Evolutionary conservation across 2,329 filamentous ascomycete species (phyloP).

Genomic region (Talaromyces sp.): DNA sequence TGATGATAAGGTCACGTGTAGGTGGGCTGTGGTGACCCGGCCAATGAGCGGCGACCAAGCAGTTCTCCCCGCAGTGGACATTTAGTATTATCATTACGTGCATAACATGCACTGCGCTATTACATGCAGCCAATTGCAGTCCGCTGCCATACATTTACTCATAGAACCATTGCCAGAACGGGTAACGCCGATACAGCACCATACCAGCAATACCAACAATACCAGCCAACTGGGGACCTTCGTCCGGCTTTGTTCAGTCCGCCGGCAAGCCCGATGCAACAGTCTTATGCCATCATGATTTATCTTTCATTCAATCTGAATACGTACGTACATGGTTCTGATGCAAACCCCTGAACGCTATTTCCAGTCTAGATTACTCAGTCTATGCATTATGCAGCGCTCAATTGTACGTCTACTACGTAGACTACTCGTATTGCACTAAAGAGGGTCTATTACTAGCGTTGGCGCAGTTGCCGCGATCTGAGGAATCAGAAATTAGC

Average conservation of each 20-base stretch:
- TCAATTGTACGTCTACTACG: not conserved
- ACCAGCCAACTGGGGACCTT: not conserved
- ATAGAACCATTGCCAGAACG: not conserved
- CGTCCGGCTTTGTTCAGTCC: not conserved
- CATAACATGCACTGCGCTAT: not conserved
- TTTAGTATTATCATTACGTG: not conserved
- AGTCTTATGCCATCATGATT: not conserved
- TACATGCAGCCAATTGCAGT: not conserved
- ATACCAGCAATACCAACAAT: not conserved
- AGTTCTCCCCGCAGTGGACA: constrained; percentile 6
- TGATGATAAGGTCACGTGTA: constrained; percentile 21
- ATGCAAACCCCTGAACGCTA: not conserved
- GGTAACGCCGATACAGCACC: not conserved
- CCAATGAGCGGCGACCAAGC: not conserved
- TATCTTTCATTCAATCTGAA: not conserved
- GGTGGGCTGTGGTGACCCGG: constrained; percentile 7
- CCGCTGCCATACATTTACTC: too few relatives aligned
- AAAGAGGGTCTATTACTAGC: not conserved
- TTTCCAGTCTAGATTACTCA: not conserved
- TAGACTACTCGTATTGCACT: not conserved
- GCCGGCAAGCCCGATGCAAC: not conserved
- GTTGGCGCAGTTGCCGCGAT: constrained; percentile 12
- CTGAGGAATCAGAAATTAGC: constrained; percentile 9
- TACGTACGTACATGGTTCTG: not conserved
- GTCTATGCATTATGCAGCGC: not conserved